Base-by-base conservation (phyloP, 768 basidiomycete genomes). In the Lactarius akahatsu region DNA sequence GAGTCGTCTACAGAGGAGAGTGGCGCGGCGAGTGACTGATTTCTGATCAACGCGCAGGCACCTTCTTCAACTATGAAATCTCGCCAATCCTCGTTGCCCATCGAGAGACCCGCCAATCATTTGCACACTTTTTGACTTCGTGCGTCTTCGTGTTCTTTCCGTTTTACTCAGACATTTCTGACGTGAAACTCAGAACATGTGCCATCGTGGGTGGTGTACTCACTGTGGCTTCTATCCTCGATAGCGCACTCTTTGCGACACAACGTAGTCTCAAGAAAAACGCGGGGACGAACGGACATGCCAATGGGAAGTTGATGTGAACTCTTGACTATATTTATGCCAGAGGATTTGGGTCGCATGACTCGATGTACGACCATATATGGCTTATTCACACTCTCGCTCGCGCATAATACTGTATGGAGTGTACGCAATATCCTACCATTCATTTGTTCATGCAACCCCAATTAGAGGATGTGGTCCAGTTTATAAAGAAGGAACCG, bases 61-160 rank as follows among this genome's bases (percentile, higher is more conserved):
- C 87, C 18, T 92, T 90, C 81, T 88, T 91, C 82, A 97, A 94
- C 80, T 97, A 92, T 76, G 96, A 98, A 75, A 97, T 98, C 74
- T 97, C 95, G 20, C 96, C 96, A 15, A 95, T 99, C 73, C 89
- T 92, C 58, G 90, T 99, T 59, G 89, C 95, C 28, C 95, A 98
- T 75, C 84, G 85, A 13, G 96, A 98, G 74, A 89, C 85, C 40
- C 84, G 94, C 63, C 96, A 98, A 77, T 92, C 93, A 0, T 96
- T 98, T 76, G 96, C 97, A 2, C 97, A 99, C 78, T 98, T 98
- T 82, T 79, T 98, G 32, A 98, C 97, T 54, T 98, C 96, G 92
- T 96, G 74, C 73, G 94, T 83, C 9, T 45, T 26, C 63, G 58
- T 40, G 36, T 65, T 13, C 50, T 50, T 11, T 66, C 15, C 60